Evolutionary conservation across 1,139 yeast genomes (phyloP).

Genomic region (Pichia sp.): DNA sequence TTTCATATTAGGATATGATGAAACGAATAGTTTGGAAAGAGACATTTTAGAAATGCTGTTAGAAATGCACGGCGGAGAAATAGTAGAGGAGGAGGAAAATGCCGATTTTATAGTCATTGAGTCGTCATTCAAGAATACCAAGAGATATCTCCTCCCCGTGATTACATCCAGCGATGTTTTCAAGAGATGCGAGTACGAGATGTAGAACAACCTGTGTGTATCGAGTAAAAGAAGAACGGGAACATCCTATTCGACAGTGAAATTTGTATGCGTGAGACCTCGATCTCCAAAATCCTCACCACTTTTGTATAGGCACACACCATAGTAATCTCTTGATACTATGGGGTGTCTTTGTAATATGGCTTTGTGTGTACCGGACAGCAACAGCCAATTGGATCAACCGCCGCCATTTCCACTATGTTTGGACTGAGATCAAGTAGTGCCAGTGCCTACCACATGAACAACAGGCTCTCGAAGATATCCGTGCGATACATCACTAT

Average conservation of each 20-base stretch:
- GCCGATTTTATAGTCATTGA: conserved; percentile 33
- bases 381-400: not conserved
- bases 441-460: not conserved
- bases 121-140: not conserved
- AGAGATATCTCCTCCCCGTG: not conserved
- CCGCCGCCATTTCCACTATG: not conserved
- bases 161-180: not conserved
- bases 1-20: conserved; percentile 14
- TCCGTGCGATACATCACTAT: conserved; percentile 26
- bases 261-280: too few species aligned
- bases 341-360: too few species aligned
- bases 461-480: not conserved
- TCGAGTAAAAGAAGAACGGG: too few species aligned
- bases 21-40: conserved; percentile 14
- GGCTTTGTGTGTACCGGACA: too few species aligned
- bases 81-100: conserved; percentile 21
- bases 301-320: too few species aligned
- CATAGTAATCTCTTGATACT: too few species aligned
- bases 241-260: too few species aligned
- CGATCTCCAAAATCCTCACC: too few species aligned
- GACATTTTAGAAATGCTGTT: conserved; percentile 28
- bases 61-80: conserved; percentile 36
- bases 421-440: not conserved
- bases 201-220: not conserved
- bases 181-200: not conserved